Percentiles rank a stretch among this genome's conserved stretches.
Evolutionary conservation across 2,329 filamentous ascomycete genomes (phyloP).

Genomic region (Stemphylium vesicarium): DNA sequence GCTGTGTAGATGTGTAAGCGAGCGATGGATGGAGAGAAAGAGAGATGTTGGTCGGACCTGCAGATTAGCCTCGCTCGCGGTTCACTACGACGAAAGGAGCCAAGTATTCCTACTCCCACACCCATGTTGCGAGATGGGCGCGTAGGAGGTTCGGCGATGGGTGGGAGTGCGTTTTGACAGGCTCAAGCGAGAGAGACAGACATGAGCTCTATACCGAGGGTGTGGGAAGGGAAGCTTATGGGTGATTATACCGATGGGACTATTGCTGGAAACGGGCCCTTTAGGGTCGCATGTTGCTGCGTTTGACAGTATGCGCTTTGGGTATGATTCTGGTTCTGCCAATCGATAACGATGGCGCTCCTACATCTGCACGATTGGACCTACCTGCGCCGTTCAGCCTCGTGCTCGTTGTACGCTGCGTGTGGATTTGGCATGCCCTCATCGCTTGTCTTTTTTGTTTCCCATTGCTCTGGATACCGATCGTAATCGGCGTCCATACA

Average conservation of each 20-base stretch:
- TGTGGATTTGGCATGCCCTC: neutral
- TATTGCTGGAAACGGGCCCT: neutral
- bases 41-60: conserved; percentile 9
- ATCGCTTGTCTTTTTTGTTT: neutral
- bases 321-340: neutral
- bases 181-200: too few relatives aligned
- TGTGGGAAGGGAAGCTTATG: neutral
- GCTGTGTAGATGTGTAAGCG: conserved; percentile 8
- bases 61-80: conserved; percentile 13
- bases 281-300: neutral
- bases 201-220: too few relatives aligned
- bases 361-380: neutral
- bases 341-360: neutral
- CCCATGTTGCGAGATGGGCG: conserved; percentile 16
- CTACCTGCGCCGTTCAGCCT: neutral
- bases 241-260: neutral
- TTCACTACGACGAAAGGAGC: neutral
- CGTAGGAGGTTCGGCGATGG: conserved; percentile 1
- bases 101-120: neutral
- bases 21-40: too few relatives aligned
- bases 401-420: neutral
- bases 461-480: conserved; percentile 18
- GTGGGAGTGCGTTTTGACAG: neutral
- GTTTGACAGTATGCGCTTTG: conserved; percentile 1
- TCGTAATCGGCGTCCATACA: conserved; percentile 12